A percentile compares a stretch with the other conserved stretches of the same genome.
phyloP scores from a whole-genome alignment of 2,329 filamentous ascomycete genomes.

The Penicillium concentricum region DNA sequence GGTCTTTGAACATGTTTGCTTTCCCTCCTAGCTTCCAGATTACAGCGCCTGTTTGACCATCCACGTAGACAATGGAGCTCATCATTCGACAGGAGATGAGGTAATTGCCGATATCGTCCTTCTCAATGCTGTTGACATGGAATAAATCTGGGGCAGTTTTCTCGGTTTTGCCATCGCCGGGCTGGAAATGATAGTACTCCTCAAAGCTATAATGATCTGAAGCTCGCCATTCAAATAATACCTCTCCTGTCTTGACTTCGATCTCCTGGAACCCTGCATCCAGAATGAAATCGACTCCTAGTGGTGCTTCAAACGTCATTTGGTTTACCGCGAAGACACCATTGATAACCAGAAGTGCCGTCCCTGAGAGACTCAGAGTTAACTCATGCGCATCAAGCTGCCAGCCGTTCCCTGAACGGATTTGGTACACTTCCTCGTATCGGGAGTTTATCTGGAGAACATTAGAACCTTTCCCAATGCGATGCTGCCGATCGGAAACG shows the following conservation, averaged over 20 bases:
- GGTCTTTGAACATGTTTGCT: slow-evolving; percentile 47
- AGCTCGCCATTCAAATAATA: slow-evolving; percentile 39
- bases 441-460: slow-evolving; percentile 22
- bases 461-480: neutral
- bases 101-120: slow-evolving; percentile 52
- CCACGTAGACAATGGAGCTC: slow-evolving; percentile 50
- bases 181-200: slow-evolving; percentile 17
- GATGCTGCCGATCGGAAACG: neutral
- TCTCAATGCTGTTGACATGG: slow-evolving; percentile 58
- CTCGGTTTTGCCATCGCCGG: slow-evolving; percentile 9
- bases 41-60: slow-evolving; percentile 48
- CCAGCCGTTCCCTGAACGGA: slow-evolving; percentile 22
- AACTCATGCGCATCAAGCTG: slow-evolving; percentile 36
- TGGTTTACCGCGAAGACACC: slow-evolving; percentile 29
- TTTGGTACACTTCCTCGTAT: slow-evolving; percentile 16
- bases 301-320: slow-evolving; percentile 24
- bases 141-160: slow-evolving; percentile 53
- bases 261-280: slow-evolving; percentile 25
- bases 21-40: slow-evolving; percentile 56
- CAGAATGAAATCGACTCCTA: slow-evolving; percentile 30
- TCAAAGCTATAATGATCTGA: slow-evolving; percentile 33
- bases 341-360: slow-evolving; percentile 32
- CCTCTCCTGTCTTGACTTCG: slow-evolving; percentile 25
- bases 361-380: slow-evolving; percentile 30
- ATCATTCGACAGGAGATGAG: slow-evolving; percentile 54